Evolutionary conservation across 163 green algal species (phyloP).

Genomic region (Scenedesmus sp.): DNA sequence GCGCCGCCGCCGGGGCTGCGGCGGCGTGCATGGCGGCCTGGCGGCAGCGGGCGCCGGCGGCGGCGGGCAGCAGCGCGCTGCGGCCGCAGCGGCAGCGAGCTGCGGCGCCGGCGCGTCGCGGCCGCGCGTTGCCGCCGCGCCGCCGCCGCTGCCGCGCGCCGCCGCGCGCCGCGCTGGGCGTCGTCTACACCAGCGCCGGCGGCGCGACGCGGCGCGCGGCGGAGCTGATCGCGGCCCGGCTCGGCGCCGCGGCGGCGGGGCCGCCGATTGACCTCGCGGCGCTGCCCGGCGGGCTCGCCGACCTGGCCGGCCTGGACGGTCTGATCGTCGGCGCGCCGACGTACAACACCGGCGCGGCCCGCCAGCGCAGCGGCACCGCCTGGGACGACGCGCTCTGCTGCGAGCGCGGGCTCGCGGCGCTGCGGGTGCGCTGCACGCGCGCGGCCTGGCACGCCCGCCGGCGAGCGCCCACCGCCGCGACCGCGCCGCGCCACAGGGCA

Average conservation of each 20-base stretch:
- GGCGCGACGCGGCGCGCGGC: neutral
- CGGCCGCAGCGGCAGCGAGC: too few species aligned
- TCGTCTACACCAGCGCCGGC: neutral
- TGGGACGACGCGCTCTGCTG: constrained; percentile 13
- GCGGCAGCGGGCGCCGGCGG: too few species aligned
- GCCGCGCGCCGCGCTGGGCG: too few species aligned
- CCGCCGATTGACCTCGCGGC: neutral
- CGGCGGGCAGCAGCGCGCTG: too few species aligned
- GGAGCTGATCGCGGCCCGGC: neutral
- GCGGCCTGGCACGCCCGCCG: neutral
- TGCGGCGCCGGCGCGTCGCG: too few species aligned
- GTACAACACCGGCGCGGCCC: constrained; percentile 11
- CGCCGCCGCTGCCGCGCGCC: too few species aligned
- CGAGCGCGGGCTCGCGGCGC: neutral
- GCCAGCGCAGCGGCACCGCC: neutral
- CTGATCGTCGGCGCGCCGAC: constrained; percentile 1
- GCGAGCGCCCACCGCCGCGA: neutral
- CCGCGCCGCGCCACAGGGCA: neutral
- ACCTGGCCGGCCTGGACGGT: neutral
- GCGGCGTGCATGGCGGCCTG: too few species aligned
- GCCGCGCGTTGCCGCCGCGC: too few species aligned
- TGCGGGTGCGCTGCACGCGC: neutral
- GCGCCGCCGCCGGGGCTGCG: too few species aligned
- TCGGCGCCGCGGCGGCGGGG: neutral
- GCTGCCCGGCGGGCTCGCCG: neutral